Evolutionary conservation across 2,329 filamentous ascomycete genomes (phyloP), one percentile per base, ranked within the genome.

Genomic region (Huntiella abstrusa): DNA sequence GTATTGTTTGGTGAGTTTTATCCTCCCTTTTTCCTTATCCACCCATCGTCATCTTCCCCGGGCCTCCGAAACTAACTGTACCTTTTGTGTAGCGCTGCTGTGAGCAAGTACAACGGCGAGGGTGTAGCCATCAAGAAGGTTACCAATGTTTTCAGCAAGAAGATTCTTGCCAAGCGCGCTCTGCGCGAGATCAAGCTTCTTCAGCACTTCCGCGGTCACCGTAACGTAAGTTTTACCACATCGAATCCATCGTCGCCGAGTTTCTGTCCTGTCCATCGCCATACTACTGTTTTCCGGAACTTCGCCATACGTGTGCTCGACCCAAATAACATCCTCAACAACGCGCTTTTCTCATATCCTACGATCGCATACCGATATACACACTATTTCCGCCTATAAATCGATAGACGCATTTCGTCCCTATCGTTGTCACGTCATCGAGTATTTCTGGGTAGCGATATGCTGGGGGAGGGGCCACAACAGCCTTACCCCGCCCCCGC

Each of bases 141-240:
- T 62, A 98, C 91, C 69, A 98, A 98, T 82, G 88, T 98, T 57
- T 98, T 98, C 66, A 95, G 86, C 74, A 98, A 98, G 70, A 96
- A 96, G 77, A 98, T 98, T 56, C 73, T 98, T 54, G 91, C 91
- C 57, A 98, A 98, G 77, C 83, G 91, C 59, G 91, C 91, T 43
- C 66, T 98, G 70, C 79, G 91, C 63, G 91, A 98, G 68, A 96
- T 98, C 67, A 98, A 96, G 75, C 75, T 98, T 55, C 72, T 98
- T 53, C 88, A 96, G 68, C 91, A 98, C 65, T 98, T 98, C 68
- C 76, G 91, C 57, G 83, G 83, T 45, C 83, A 88, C 59, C 79
- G 83, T 58, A 88, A 88, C 62, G 80, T 86, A 68, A 64, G 76
- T 66, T 33, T 10, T 33, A 12, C 43, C 37, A 35, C 8, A 28